phyloP scores from a whole-genome alignment of 768 basidiomycete species.

The Lactarius pseudohatsudake region DNA sequence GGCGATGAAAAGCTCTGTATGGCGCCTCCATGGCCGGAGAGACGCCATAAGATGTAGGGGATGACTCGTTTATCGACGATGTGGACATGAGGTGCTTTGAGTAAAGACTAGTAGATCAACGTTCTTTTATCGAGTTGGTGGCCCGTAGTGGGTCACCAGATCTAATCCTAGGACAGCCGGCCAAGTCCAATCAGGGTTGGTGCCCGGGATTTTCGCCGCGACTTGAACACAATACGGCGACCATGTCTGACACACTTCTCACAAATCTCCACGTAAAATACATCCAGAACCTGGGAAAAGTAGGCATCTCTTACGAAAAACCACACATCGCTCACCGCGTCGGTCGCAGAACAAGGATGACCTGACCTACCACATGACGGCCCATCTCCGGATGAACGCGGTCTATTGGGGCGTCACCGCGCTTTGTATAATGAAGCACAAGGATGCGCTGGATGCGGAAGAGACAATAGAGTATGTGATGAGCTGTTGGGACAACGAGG shows the following conservation, averaged over 20 bases:
- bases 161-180: too few species aligned
- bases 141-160: too few species aligned
- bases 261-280: constrained; percentile 68
- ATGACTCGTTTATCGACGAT: constrained; percentile 19
- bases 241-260: constrained; percentile 36
- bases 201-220: neutral
- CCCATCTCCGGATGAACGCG: constrained; percentile 93
- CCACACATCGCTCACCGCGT: neutral
- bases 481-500: constrained; percentile 93
- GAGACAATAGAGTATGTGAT: constrained; percentile 89
- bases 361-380: constrained; percentile 83
- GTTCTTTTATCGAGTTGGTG: neutral
- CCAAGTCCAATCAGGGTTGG: neutral
- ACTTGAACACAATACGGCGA: neutral
- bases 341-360: constrained; percentile 71
- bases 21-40: constrained; percentile 10
- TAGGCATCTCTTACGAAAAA: constrained; percentile 30
- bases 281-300: constrained; percentile 73
- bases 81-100: constrained; percentile 8
- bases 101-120: neutral
- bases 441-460: constrained; percentile 76
- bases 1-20: constrained; percentile 18
- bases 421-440: constrained; percentile 71
- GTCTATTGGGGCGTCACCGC: constrained; percentile 97
- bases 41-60: constrained; percentile 27